Evolutionary conservation across 2,329 filamentous ascomycete species (phyloP).

Genomic region (Emydomyces testavorans): DNA sequence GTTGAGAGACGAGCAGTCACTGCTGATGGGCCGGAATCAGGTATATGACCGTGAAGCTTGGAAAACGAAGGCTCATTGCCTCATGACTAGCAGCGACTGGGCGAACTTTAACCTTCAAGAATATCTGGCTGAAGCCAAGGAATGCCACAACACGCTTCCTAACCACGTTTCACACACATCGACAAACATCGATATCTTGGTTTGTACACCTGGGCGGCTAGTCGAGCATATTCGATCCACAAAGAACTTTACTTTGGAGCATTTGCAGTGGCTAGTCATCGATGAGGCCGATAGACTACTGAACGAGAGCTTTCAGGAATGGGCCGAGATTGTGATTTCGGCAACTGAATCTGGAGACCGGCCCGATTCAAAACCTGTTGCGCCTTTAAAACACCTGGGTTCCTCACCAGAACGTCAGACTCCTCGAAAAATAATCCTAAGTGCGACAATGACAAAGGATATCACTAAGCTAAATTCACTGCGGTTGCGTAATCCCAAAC

Average conservation of each 20-base stretch:
- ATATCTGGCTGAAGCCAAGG: slow-evolving; percentile 34
- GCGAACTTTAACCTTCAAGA: slow-evolving; percentile 38
- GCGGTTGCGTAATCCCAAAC: slow-evolving; percentile 58
- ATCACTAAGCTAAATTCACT: slow-evolving; percentile 66
- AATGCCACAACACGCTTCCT: slow-evolving; percentile 37
- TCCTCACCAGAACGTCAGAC: slow-evolving; percentile 30
- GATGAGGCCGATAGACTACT: slow-evolving; percentile 90
- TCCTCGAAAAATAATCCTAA: slow-evolving; percentile 73
- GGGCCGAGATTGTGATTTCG: slow-evolving; percentile 60
- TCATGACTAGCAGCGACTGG: slow-evolving; percentile 40
- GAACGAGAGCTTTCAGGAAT: slow-evolving; percentile 85
- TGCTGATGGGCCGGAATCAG: slow-evolving; percentile 53
- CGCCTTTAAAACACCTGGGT: slow-evolving; percentile 26
- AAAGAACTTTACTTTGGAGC: slow-evolving; percentile 63
- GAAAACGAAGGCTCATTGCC: slow-evolving; percentile 27
- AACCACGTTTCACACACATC: slow-evolving; percentile 53
- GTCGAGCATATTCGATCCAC: slow-evolving; percentile 85
- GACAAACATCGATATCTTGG: slow-evolving; percentile 74
- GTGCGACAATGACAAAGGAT: slow-evolving; percentile 84
- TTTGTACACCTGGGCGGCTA: slow-evolving; percentile 82
- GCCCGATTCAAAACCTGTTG: slow-evolving; percentile 34
- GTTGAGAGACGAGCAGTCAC: slow-evolving; percentile 53
- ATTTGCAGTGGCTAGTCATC: slow-evolving; percentile 77
- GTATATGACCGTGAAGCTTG: slow-evolving; percentile 50
- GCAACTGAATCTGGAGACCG: slow-evolving; percentile 45